phyloP scores from a whole-genome alignment of 306 rosid genomes.

The Cicer judaicum region DNA sequence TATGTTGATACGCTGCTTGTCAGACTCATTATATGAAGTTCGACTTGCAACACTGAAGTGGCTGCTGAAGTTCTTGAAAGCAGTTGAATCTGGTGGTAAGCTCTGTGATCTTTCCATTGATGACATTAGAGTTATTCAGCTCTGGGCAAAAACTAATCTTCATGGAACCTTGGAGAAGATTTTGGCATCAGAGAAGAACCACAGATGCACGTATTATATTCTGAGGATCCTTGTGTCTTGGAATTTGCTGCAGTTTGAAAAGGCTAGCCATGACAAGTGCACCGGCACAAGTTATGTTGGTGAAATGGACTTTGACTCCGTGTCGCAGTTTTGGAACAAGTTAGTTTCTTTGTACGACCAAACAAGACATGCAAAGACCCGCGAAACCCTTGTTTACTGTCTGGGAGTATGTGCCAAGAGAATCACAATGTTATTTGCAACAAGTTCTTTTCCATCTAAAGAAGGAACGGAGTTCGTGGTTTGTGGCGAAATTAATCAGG shows the following conservation, averaged over 20 bases:
- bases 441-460: slow-evolving; percentile 53
- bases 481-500: slow-evolving; percentile 42
- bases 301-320: slow-evolving; percentile 67
- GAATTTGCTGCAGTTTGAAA: slow-evolving; percentile 78
- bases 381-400: slow-evolving; percentile 73
- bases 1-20: slow-evolving; percentile 71
- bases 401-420: slow-evolving; percentile 76
- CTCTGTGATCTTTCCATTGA: slow-evolving; percentile 51
- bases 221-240: slow-evolving; percentile 75
- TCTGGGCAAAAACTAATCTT: slow-evolving; percentile 70
- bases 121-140: slow-evolving; percentile 57
- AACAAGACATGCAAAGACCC: slow-evolving; percentile 80
- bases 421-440: slow-evolving; percentile 57
- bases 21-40: slow-evolving; percentile 85
- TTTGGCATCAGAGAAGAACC: slow-evolving; percentile 72
- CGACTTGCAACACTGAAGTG: slow-evolving; percentile 91
- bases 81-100: slow-evolving; percentile 55
- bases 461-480: slow-evolving; percentile 40
- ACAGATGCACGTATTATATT: slow-evolving; percentile 72
- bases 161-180: slow-evolving; percentile 66
- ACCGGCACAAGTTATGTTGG: slow-evolving; percentile 64
- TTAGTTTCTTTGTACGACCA: slow-evolving; percentile 63
- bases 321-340: slow-evolving; percentile 78
- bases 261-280: slow-evolving; percentile 48
- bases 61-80: slow-evolving; percentile 78